Evolutionary conservation across 2,329 filamentous ascomycete genomes (phyloP).

Genomic region (Phialemoniopsis sp.): DNA sequence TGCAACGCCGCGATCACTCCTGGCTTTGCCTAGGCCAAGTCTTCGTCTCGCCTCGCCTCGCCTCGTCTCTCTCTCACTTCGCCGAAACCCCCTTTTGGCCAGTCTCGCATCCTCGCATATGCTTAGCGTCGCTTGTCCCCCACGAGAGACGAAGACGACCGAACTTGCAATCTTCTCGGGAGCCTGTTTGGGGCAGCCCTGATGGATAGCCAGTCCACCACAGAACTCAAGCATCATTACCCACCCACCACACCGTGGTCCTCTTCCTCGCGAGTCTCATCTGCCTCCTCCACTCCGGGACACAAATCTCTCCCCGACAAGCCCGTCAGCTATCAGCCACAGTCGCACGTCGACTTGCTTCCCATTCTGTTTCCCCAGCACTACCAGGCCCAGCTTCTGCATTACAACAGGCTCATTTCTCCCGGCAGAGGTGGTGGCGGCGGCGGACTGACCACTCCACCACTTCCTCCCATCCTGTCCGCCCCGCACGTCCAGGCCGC

Average conservation of each 20-base stretch:
- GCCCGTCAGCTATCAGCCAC: too few relatives aligned
- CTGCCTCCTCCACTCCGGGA: conserved; percentile 14
- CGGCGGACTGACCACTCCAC: conserved; percentile 51
- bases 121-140: conserved; percentile 3
- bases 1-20: background rate
- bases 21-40: background rate
- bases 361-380: conserved; percentile 57
- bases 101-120: background rate
- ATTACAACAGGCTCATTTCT: conserved; percentile 63
- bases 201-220: conserved; percentile 48
- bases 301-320: conserved; percentile 3
- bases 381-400: conserved; percentile 58
- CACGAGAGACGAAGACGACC: background rate
- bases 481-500: conserved; percentile 52
- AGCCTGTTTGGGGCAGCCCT: conserved; percentile 19
- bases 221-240: conserved; percentile 44
- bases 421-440: conserved; percentile 48
- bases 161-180: too few relatives aligned
- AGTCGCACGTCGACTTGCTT: conserved; percentile 41
- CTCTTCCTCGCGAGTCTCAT: conserved; percentile 28
- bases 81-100: background rate
- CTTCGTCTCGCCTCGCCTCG: background rate
- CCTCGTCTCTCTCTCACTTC: background rate
- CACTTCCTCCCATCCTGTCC: conserved; percentile 51
- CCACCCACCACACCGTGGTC: conserved; percentile 15